Base-by-base conservation (phyloP, 192 early-diverging fungal genomes). In the Ambispora gerdemannii region DNA sequence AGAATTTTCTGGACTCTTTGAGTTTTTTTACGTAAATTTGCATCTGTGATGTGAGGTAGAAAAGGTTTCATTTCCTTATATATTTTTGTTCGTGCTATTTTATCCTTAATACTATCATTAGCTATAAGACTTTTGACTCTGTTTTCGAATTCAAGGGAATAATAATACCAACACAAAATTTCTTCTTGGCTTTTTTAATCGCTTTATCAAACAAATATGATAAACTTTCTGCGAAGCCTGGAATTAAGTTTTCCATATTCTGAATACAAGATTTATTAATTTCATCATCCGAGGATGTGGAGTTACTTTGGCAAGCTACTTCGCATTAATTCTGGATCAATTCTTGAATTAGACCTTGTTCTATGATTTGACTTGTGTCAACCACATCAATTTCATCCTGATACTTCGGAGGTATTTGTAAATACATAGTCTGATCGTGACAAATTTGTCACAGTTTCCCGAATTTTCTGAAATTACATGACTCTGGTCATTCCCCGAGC, bases 11-110 rank as follows among this genome's bases (percentile, higher is more conserved):
- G 27, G 17, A 25, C 63, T 65, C 47, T 65, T 24, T 13, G 15
- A 19, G 25, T 50, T 50, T 49, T 65, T 3, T 49, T 65, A 19
- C 2, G 24, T 25, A 65, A 65, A 24, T 4, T 19, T 24, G 6
- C 43, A 20, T 15, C 19, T 43, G 19, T 63, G 24, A 63, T 43
- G 36, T 25, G 17, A 20, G 27, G 22, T 65, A 65, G 43, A 65
- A 49, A 20, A 30, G 27, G 3, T 65, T 49, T 17, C 27, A 65
- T 65, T 65, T 65, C 25, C 10, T 65, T 65, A 24, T 50, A 65
- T 65, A 65, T 65, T 65, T 65, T 35, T n/a, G 63, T 24, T 65
- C 38, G 50, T 52, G 30, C 50, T 30, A 32, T 67, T 25, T 53
- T 47, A 50, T 66, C 32, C n/a, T 67, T 67, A 32, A 19, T 67